Percentiles rank a stretch among this genome's conserved stretches.
phyloP scores from a whole-genome alignment of 2,329 filamentous ascomycete genomes.

The Penicillium sp. region DNA sequence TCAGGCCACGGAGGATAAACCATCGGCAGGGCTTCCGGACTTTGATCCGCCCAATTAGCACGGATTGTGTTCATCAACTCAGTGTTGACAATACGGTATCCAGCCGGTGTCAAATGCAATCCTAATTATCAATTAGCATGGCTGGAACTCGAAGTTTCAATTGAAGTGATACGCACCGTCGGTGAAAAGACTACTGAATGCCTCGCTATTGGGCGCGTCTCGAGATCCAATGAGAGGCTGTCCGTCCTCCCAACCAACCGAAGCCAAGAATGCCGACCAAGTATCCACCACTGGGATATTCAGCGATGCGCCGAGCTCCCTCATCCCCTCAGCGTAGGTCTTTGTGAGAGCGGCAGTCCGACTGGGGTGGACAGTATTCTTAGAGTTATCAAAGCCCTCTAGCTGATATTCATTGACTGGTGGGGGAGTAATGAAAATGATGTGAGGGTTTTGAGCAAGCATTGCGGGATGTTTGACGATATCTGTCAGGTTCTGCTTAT shows the following conservation, averaged over 20 bases:
- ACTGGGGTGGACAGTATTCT: constrained; percentile 52
- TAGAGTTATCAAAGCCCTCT: constrained; percentile 49
- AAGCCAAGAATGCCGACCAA: constrained; percentile 74
- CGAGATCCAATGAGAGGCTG: constrained; percentile 58
- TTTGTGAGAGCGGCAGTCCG: constrained; percentile 63
- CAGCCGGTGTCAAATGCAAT: constrained; percentile 59
- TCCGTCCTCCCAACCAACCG: constrained; percentile 55
- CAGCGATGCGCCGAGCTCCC: constrained; percentile 59
- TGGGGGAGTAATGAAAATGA: constrained; percentile 76
- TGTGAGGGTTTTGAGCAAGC: constrained; percentile 68
- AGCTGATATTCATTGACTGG: constrained; percentile 76
- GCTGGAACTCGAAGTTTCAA: background rate
- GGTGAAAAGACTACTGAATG: constrained; percentile 52
- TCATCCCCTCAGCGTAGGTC: constrained; percentile 66
- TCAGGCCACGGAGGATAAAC: constrained; percentile 57
- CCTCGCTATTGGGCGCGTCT: constrained; percentile 59
- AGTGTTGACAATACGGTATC: constrained; percentile 58
- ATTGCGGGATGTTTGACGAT: constrained; percentile 74
- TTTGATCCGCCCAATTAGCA: constrained; percentile 56
- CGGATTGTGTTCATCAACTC: constrained; percentile 55
- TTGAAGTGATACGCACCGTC: constrained; percentile 49
- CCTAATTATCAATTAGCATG: constrained; percentile 36
- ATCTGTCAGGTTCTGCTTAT: constrained; percentile 68
- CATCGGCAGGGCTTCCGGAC: constrained; percentile 53
- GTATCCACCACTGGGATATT: constrained; percentile 72